Percentiles rank a stretch among this genome's conserved stretches.
Conservation (phyloP, 805 yeast species). For the Pichia kluyveri region DNA sequence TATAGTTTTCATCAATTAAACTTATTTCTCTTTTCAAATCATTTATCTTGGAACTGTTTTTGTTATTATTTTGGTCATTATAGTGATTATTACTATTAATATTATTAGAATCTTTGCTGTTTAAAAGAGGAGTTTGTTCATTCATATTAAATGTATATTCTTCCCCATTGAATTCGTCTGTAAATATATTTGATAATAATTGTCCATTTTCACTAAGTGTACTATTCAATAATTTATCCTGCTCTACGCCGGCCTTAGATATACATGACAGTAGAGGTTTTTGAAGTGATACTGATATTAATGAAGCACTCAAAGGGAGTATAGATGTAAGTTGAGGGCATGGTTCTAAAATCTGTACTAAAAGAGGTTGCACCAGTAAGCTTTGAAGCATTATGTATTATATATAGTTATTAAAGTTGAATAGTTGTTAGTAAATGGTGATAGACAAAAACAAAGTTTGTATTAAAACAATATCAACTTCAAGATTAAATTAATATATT, state of each 20-base stretch:
- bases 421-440: too few species aligned
- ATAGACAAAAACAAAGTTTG: too few species aligned
- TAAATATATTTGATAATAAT: neutral
- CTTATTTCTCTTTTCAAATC: neutral
- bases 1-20: slow-evolving; percentile 10
- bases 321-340: slow-evolving; percentile 17
- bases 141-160: neutral
- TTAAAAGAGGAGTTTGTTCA: neutral
- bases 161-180: neutral
- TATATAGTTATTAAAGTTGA: neutral
- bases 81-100: neutral
- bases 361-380: slow-evolving; percentile 10
- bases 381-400: neutral
- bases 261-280: slow-evolving; percentile 25
- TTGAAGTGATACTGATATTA: slow-evolving; percentile 19
- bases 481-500: too few species aligned
- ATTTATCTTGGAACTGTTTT: neutral
- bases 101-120: neutral
- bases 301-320: slow-evolving; percentile 23
- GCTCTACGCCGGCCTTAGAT: slow-evolving; percentile 4
- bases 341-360: slow-evolving; percentile 22
- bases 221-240: neutral
- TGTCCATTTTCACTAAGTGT: neutral
- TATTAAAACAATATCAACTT: too few species aligned
- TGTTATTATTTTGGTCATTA: neutral